Percentiles rank a stretch among this genome's conserved stretches.
Conservation (phyloP, 192 early-diverging fungal species). For the Backusella australiensis region DNA sequence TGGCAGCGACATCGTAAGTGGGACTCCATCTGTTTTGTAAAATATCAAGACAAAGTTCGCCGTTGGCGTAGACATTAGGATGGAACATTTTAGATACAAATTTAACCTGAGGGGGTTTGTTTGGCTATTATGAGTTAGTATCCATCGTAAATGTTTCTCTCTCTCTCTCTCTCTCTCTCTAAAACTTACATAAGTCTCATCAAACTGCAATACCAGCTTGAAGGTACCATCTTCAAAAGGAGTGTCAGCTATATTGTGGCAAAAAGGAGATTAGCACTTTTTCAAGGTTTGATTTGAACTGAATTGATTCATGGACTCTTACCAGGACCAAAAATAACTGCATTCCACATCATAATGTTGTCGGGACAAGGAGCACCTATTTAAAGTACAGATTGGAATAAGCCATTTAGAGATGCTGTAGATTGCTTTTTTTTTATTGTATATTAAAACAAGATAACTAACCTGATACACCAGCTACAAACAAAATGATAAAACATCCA, state of each 20-base stretch:
- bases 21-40: conserved; percentile 98
- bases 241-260: conserved; percentile 66
- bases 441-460: not conserved
- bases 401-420: too few species aligned
- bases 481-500: not conserved
- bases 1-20: conserved; percentile 92
- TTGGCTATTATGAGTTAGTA: conserved; percentile 50
- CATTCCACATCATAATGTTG: conserved; percentile 99
- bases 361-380: conserved; percentile 91
- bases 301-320: conserved; percentile 15
- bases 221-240: conserved; percentile 99
- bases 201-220: conserved; percentile 91
- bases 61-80: conserved; percentile 96
- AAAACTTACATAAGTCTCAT: conserved; percentile 83
- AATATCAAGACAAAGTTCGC: conserved; percentile 97
- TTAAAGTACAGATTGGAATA: conserved; percentile 30
- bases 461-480: conserved; percentile 36
- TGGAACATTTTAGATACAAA: conserved; percentile 98
- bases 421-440: not conserved
- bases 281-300: not conserved
- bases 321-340: conserved; percentile 96
- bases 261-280: conserved; percentile 6
- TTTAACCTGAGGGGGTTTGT: conserved; percentile 93
- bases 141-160: too few species aligned
- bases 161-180: too few species aligned